Base-by-base conservation (phyloP, 805 yeast species). In the Saccharomycopsis guyanensis region DNA sequence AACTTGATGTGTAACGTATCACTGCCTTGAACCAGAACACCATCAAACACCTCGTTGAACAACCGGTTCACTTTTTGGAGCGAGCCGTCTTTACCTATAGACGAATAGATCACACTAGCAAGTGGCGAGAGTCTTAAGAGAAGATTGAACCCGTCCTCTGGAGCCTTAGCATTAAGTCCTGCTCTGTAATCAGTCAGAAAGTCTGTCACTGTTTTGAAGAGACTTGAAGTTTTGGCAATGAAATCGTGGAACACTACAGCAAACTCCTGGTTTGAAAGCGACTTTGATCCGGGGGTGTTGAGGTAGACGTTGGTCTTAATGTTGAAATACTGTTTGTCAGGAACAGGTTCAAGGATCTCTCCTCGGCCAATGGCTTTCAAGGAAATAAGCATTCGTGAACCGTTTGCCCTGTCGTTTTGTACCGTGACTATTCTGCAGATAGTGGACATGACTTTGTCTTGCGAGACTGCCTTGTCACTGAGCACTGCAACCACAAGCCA, bases 341-440 rank as follows among this genome's bases (percentile, higher is more conserved):
- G 22, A 52, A 45, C 38, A 59, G 41, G 34, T 59, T 53, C 43
- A 45, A 16, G 33, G n/a, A 62, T 33, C 3, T 42, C 45, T 3
- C 72, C 82, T 49, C 83, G 63, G 0, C 69, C 55, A 3, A 76
- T 47, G 1, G 80, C 80, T 53, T 70, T 75, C 41, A 77, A 64
- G 0, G 76, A 70, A 19, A 78, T 45, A 18, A 69, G 64, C 38
- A 76, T 61, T 10, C 15, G 35, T 3, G 29, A 4, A 15, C 24
- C 12, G 42, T 63, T 63, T 42, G 67, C 73, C n/a, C n/a, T n/a
- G n/a, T n/a, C n/a, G n/a, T n/a, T n/a, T n/a, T n/a, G n/a, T n/a
- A n/a, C n/a, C 29, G 29, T 25, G 3, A 70, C 68, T 2, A 78
- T 65, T 45, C 73, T 61, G 27, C 70, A 73, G 3, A 75, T 57